A percentile compares a stretch with the other conserved stretches of the same genome.
These are phyloP conservation scores for Immersiella caudata DNA, from an alignment of 495 filamentous ascomycete genomes.

Conservation along the genomic window DNA sequence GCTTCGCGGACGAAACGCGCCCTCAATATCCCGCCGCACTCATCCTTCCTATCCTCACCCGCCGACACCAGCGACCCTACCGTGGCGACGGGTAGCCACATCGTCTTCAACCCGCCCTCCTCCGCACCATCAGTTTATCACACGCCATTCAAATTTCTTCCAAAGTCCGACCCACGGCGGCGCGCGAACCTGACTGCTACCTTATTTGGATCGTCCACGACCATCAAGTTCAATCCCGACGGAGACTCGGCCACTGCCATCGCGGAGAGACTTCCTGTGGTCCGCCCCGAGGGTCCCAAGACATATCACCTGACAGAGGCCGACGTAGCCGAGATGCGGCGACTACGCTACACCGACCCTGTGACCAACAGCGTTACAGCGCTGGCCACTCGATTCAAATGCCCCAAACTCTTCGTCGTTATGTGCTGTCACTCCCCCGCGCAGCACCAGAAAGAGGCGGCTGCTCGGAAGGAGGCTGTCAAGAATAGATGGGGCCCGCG, in stretches of 20 bases:
- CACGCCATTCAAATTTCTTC: slow-evolving; percentile 90
- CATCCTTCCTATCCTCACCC: slow-evolving; percentile 61
- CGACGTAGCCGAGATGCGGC: slow-evolving; percentile 79
- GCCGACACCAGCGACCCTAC: slow-evolving; percentile 35
- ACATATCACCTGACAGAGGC: slow-evolving; percentile 71
- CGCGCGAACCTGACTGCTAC: slow-evolving; percentile 46
- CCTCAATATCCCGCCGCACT: slow-evolving; percentile 72
- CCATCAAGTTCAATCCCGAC: slow-evolving; percentile 19
- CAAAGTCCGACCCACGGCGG: slow-evolving; percentile 72
- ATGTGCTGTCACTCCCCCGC: slow-evolving; percentile 49
- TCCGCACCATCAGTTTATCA: slow-evolving; percentile 77
- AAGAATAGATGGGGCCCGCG: slow-evolving; percentile 74
- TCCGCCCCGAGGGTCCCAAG: slow-evolving; percentile 5
- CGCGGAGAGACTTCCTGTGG: slow-evolving; percentile 16
- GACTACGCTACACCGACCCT: slow-evolving; percentile 67
- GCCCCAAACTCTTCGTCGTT: slow-evolving; percentile 72
- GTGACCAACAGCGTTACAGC: slow-evolving; percentile 68
- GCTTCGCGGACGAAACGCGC: slow-evolving; percentile 70
- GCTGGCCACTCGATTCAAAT: slow-evolving; percentile 76
- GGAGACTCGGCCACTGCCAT: slow-evolving; percentile 4
- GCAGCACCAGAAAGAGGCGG: slow-evolving; percentile 44
- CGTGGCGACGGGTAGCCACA: slow-evolving; percentile 48
- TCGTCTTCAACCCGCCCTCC: slow-evolving; percentile 96
- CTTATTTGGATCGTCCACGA: slow-evolving; percentile 35
- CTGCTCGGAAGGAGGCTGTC: slow-evolving; percentile 54